These are phyloP conservation scores for Vachellia collinsii DNA, from an alignment of 306 rosid species.

Conservation along the genomic window DNA sequence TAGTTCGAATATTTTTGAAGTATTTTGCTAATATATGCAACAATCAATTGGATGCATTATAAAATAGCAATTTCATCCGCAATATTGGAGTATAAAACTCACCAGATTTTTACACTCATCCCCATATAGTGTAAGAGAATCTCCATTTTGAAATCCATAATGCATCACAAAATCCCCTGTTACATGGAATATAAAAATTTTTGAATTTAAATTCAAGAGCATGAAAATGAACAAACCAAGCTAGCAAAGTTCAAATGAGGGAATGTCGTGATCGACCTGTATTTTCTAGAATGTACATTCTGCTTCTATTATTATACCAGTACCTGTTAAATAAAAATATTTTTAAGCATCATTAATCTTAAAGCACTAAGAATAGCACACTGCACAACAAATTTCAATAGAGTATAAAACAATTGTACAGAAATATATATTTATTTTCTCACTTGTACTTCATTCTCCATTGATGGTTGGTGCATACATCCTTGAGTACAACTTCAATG, in stretches of 20 bases:
- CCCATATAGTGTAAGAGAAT: conserved; percentile 52
- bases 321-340: conserved; percentile 41
- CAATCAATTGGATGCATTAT: not conserved
- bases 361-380: not conserved
- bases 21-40: not conserved
- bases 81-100: conserved; percentile 39
- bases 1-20: too few species aligned
- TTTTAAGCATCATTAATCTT: not conserved
- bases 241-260: not conserved
- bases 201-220: not conserved
- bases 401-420: not conserved
- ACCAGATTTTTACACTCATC: conserved; percentile 54
- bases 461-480: conserved; percentile 41
- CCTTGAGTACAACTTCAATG: conserved; percentile 46
- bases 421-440: not conserved
- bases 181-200: conserved; percentile 12
- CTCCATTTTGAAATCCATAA: conserved; percentile 52
- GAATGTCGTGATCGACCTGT: conserved; percentile 41
- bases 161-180: conserved; percentile 60
- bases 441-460: conserved; percentile 67
- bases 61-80: not conserved
- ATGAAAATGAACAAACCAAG: not conserved
- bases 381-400: not conserved
- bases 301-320: conserved; percentile 65
- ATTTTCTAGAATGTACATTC: conserved; percentile 72